A percentile compares a stretch with the other conserved stretches of the same genome.
phyloP scores from a whole-genome alignment of 2,329 filamentous ascomycete genomes.

The Rhinocladiella mackenziei region DNA sequence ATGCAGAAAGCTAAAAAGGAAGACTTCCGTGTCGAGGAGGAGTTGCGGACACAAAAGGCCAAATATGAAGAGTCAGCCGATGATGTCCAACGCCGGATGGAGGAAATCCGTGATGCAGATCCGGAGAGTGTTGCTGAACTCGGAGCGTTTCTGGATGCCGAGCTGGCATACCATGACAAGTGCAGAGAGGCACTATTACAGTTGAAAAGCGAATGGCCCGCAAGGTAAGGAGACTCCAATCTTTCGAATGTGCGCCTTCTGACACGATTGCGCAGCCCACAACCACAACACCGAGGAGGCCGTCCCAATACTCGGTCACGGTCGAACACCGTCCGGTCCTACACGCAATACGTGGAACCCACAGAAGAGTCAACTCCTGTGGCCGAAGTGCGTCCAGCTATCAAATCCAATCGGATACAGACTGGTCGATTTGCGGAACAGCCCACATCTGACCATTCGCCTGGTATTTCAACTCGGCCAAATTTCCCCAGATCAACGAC shows the following conservation, averaged over 20 bases:
- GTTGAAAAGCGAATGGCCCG: conserved; percentile 66
- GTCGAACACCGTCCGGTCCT: conserved; percentile 62
- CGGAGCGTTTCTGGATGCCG: conserved; percentile 76
- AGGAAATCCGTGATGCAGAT: conserved; percentile 92
- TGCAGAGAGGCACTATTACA: conserved; percentile 77
- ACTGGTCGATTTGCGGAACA: conserved; percentile 41
- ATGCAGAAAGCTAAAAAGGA: conserved; percentile 92
- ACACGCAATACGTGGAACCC: conserved; percentile 56
- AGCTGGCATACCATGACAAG: conserved; percentile 86
- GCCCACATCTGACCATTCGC: conserved; percentile 17
- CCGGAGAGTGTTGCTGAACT: conserved; percentile 76
- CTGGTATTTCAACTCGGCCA: conserved; percentile 43
- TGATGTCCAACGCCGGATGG: conserved; percentile 86
- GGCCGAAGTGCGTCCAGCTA: conserved; percentile 45
- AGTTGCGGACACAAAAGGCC: conserved; percentile 81
- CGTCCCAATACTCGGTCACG: conserved; percentile 52
- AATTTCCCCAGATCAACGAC: conserved; percentile 51
- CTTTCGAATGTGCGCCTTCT: conserved; percentile 19
- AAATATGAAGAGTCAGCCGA: conserved; percentile 96
- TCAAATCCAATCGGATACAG: conserved; percentile 45
- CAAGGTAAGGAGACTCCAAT: conserved; percentile 46
- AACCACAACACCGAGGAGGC: conserved; percentile 27
- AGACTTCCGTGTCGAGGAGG: conserved; percentile 88
- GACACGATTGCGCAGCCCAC: conserved; percentile 6
- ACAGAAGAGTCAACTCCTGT: conserved; percentile 56